Base-by-base conservation (phyloP, 2,329 filamentous ascomycete genomes). In the Fusarium acutatum region DNA sequence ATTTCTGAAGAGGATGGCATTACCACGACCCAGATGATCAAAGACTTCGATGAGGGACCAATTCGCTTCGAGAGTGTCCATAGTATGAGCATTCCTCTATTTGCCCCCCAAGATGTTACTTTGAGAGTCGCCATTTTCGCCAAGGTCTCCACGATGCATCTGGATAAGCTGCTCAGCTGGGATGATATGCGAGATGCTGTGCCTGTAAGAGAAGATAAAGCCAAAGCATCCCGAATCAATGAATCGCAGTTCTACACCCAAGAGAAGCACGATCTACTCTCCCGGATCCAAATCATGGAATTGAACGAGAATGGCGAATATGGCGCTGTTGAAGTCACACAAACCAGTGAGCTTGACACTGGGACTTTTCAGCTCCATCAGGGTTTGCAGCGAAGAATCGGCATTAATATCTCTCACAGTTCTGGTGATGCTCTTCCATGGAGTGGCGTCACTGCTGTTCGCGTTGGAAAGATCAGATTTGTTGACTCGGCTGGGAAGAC, bases 111-210 rank as follows among this genome's bases (percentile, higher is more conserved):
- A 28, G 92, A 92, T 52, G 91, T 94, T 2, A 92, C 91, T 30
- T 83, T 99, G 60, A 90, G 96, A 61, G 93, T 97, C 14, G 94
- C 95, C 54, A 93, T 99, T 69, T 98, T 97, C 80, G 95, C 96
- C 24, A 93, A 93, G 79, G 94, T 97, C 40, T 96, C 94, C 3
- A 86, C 92, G 0, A 98, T 98, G 92, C 96, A 99, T 83, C 88
- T 99, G 28, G 96, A 99, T 82, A 98, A 97, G 84, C 88, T 99
- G 57, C 89, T 98, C 18, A 99, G 96, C 83, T 99, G 96, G 96
- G 96, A 99, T 80, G 96, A 98, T 78, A 98, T 99, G 92, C 91
- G 96, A 66, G 96, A 99, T 81, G 88, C 89, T 24, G 86, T 91
- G 56, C 87, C 88, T 32, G 65, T 72, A 6, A 88, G 89, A 71